phyloP scores from a whole-genome alignment of 2,329 filamentous ascomycete genomes.

The Periconia macrospinosa region DNA sequence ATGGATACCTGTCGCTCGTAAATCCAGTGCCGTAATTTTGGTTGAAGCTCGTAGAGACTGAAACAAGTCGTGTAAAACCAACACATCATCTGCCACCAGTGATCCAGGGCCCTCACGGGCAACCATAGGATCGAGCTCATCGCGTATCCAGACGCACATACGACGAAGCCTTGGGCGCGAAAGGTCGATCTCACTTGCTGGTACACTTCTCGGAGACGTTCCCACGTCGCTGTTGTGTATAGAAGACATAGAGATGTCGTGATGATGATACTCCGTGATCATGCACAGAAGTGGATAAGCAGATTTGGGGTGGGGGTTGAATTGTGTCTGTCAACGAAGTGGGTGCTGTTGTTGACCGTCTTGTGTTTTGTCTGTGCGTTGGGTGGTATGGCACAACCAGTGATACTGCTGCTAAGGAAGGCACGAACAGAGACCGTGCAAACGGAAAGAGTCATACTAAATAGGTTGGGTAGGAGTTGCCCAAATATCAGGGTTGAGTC shows the following conservation, averaged over 20 bases:
- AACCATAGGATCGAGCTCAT: conserved; percentile 50
- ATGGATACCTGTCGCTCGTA: conserved; percentile 52
- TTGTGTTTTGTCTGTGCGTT: background rate
- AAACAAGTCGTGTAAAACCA: conserved; percentile 49
- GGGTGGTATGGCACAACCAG: background rate
- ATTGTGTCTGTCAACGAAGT: background rate
- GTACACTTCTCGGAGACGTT: background rate
- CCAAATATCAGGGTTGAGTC: too few species aligned
- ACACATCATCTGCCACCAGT: conserved; percentile 47
- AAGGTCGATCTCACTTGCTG: conserved; percentile 12
- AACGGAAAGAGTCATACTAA: background rate
- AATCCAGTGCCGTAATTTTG: conserved; percentile 33
- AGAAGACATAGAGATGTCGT: background rate
- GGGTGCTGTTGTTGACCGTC: background rate
- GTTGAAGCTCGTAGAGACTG: conserved; percentile 21
- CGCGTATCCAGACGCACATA: conserved; percentile 50
- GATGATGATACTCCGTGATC: background rate
- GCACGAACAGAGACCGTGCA: background rate
- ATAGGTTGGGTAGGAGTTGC: background rate
- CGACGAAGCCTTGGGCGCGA: conserved; percentile 37
- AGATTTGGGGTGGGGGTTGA: background rate
- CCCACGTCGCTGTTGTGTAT: background rate
- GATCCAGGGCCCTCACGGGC: conserved; percentile 49
- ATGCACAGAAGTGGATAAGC: background rate
- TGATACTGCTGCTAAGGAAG: background rate